phyloP scores from a whole-genome alignment of 805 yeast genomes.

The Yamadazyma akitaensis region DNA sequence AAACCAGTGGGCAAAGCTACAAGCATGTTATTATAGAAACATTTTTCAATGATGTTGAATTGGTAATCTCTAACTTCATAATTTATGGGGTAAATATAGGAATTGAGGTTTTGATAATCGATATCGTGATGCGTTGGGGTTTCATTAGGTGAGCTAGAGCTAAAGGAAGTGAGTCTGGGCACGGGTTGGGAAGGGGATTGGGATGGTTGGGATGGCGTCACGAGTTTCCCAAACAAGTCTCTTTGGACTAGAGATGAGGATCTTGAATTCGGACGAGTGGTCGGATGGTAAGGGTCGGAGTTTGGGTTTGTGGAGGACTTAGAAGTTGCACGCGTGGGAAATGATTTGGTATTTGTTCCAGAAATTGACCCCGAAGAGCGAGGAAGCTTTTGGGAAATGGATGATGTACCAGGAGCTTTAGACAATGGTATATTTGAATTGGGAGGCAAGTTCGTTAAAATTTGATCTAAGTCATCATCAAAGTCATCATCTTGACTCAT shows the following conservation, averaged over 20 bases:
- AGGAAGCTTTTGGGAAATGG: no score
- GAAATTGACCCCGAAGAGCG: no score
- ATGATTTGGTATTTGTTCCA: background rate
- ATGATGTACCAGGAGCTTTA: background rate
- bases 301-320: background rate
- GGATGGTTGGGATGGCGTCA: background rate
- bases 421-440: background rate
- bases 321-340: background rate
- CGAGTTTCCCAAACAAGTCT: conserved; percentile 13
- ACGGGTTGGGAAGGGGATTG: background rate
- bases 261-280: background rate
- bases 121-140: conserved; percentile 25
- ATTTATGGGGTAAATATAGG: conserved; percentile 82
- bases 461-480: conserved; percentile 9
- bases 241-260: conserved; percentile 1
- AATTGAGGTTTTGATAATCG: conserved; percentile 20
- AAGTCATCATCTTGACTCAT: conserved; percentile 10
- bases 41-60: conserved; percentile 67
- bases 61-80: conserved; percentile 86
- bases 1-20: conserved; percentile 97
- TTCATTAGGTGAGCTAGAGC: conserved; percentile 2
- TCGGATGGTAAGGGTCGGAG: background rate
- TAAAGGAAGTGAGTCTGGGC: conserved; percentile 7
- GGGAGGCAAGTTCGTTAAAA: background rate
- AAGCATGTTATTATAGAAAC: conserved; percentile 69